phyloP scores from a whole-genome alignment of 371 early-diverging fungal species.

The Amoeboaphelidium protococcarum region DNA sequence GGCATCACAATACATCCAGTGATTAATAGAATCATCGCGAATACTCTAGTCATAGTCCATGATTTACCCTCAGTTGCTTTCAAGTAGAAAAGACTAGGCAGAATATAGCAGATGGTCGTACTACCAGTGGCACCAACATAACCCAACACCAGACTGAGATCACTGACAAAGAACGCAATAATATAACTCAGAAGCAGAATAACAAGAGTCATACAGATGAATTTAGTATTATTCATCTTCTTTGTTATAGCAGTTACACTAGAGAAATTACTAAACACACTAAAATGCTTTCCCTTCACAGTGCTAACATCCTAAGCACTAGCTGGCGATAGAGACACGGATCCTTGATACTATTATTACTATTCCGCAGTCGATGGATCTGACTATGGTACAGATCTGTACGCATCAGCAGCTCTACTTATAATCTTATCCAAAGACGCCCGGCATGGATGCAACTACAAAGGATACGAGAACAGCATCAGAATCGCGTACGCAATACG shows the following conservation, averaged over 20 bases:
- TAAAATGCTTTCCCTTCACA: too few relatives aligned
- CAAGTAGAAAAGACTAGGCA: slow-evolving; percentile 86
- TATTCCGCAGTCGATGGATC: too few relatives aligned
- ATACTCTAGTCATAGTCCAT: background rate
- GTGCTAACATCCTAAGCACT: too few relatives aligned
- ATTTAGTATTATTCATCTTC: background rate
- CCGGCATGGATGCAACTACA: slow-evolving; percentile 90
- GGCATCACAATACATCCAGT: background rate
- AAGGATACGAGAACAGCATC: slow-evolving; percentile 81
- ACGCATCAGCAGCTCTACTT: background rate
- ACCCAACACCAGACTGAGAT: slow-evolving; percentile 36
- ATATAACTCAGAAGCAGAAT: slow-evolving; percentile 5
- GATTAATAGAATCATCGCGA: background rate
- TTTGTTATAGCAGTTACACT: too few relatives aligned
- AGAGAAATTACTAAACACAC: too few relatives aligned
- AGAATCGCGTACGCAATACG: slow-evolving; percentile 67
- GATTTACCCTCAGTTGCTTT: slow-evolving; percentile 17
- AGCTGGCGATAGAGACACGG: too few relatives aligned
- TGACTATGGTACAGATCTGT: too few relatives aligned
- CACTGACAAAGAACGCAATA: slow-evolving; percentile 7
- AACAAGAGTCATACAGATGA: slow-evolving; percentile 1
- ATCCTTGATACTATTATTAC: too few relatives aligned
- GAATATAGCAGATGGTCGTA: slow-evolving; percentile 86
- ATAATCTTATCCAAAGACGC: slow-evolving; percentile 67
- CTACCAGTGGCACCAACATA: slow-evolving; percentile 97